Conservation (phyloP, 257 asterid species). For the Ehretia macrophylla region DNA sequence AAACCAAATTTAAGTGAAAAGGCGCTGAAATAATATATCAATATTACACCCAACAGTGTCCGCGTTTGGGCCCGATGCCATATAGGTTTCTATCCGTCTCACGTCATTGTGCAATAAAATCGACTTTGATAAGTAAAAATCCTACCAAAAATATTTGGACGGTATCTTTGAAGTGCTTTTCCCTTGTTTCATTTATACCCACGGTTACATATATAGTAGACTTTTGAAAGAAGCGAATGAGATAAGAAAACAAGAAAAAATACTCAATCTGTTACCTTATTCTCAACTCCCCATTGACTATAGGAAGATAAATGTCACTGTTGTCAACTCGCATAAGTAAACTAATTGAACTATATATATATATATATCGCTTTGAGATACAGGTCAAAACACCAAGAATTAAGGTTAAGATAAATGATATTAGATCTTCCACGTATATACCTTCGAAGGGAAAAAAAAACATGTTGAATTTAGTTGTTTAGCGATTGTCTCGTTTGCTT, state of each 20-base stretch:
- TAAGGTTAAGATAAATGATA: neutral
- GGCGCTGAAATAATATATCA: too few species aligned
- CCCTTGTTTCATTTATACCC: too few species aligned
- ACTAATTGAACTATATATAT: neutral
- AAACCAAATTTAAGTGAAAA: too few species aligned
- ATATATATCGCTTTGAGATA: neutral
- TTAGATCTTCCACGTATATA: neutral
- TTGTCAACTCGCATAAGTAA: constrained; percentile 12
- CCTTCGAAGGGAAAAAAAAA: too few species aligned
- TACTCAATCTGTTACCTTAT: neutral
- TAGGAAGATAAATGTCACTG: neutral
- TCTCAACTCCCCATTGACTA: constrained; percentile 2
- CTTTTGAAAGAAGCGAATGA: neutral
- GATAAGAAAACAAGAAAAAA: neutral
- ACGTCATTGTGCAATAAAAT: too few species aligned
- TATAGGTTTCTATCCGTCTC: too few species aligned
- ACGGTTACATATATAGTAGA: neutral
- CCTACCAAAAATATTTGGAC: neutral
- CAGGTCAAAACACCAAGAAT: neutral
- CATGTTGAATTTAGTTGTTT: too few species aligned
- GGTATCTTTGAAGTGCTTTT: neutral
- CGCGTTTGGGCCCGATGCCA: too few species aligned
- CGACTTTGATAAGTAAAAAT: neutral
- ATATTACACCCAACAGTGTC: too few species aligned
- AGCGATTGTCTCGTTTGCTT: too few species aligned